Evolutionary conservation across 805 yeast species (phyloP).

Genomic region (Clavispora asparagi): DNA sequence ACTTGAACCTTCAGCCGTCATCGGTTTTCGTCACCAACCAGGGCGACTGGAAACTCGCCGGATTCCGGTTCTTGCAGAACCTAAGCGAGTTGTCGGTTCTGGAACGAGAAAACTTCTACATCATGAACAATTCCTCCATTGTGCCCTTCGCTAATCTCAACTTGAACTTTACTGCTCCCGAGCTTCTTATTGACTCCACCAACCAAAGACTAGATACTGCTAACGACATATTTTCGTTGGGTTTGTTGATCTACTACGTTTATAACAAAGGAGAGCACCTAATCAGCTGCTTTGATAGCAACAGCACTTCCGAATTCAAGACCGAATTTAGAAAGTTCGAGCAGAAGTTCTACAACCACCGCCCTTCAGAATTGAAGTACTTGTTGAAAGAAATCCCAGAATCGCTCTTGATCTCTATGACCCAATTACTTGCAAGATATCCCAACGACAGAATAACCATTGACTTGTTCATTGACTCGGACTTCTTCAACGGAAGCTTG

Average conservation of each 20-base stretch:
- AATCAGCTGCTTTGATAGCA: slow-evolving; percentile 37
- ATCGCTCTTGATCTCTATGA: slow-evolving; percentile 44
- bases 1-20: slow-evolving; percentile 72
- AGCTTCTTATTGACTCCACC: slow-evolving; percentile 57
- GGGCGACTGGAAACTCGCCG: slow-evolving; percentile 92
- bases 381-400: slow-evolving; percentile 56
- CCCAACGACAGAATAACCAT: slow-evolving; percentile 56
- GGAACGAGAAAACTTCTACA: slow-evolving; percentile 52
- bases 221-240: slow-evolving; percentile 83
- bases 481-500: slow-evolving; percentile 76
- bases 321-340: slow-evolving; percentile 47
- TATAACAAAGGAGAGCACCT: slow-evolving; percentile 52
- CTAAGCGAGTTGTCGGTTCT: slow-evolving; percentile 44
- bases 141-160: slow-evolving; percentile 74
- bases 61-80: slow-evolving; percentile 49
- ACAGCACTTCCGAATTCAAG: slow-evolving; percentile 57
- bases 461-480: slow-evolving; percentile 64
- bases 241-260: slow-evolving; percentile 65
- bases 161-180: slow-evolving; percentile 80
- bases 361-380: slow-evolving; percentile 31
- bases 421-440: slow-evolving; percentile 50
- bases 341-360: slow-evolving; percentile 36
- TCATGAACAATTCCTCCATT: slow-evolving; percentile 71
- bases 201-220: slow-evolving; percentile 48
- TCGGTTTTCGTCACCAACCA: slow-evolving; percentile 72